Percentiles rank a stretch among this genome's conserved stretches.
phyloP scores from a whole-genome alignment of 768 basidiomycete genomes.

The Epithele typhae region DNA sequence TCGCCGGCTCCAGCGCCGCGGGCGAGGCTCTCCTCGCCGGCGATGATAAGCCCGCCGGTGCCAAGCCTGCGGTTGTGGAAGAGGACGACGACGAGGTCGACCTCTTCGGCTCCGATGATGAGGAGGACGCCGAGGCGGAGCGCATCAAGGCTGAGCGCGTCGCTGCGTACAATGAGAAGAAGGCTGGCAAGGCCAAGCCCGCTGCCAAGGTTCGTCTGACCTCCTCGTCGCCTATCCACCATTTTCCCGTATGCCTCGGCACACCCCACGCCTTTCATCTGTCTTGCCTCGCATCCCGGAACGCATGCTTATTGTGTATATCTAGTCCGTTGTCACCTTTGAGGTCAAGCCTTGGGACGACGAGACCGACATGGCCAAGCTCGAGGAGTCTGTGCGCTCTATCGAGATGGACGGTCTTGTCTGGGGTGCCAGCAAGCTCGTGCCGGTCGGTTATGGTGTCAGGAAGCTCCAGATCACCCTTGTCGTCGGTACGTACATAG shows the following conservation, averaged over 20 bases:
- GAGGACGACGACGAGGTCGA: constrained; percentile 48
- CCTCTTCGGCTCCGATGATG: constrained; percentile 72
- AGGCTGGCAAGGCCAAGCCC: constrained; percentile 85
- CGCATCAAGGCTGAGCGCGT: constrained; percentile 82
- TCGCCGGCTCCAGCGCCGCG: constrained; percentile 84
- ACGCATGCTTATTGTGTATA: background rate
- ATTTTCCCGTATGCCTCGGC: no score
- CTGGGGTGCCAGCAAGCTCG: constrained; percentile 93
- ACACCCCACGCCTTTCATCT: constrained; percentile 3
- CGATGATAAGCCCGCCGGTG: constrained; percentile 39
- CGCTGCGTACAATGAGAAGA: constrained; percentile 89
- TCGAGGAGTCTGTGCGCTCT: constrained; percentile 81
- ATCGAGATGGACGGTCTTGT: constrained; percentile 88
- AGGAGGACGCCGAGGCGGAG: constrained; percentile 48
- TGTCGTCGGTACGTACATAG: constrained; percentile 37
- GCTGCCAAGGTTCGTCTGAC: constrained; percentile 66
- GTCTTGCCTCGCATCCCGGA: background rate
- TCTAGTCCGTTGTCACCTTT: constrained; percentile 90
- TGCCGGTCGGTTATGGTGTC: constrained; percentile 91
- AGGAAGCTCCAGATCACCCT: constrained; percentile 79
- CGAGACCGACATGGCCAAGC: constrained; percentile 91
- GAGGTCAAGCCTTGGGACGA: constrained; percentile 99
- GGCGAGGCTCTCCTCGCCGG: constrained; percentile 66
- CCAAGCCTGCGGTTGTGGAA: constrained; percentile 34
- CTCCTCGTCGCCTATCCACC: constrained; percentile 3